Conservation (phyloP, 2,329 filamentous ascomycete species). For the Colletotrichum cereale region DNA sequence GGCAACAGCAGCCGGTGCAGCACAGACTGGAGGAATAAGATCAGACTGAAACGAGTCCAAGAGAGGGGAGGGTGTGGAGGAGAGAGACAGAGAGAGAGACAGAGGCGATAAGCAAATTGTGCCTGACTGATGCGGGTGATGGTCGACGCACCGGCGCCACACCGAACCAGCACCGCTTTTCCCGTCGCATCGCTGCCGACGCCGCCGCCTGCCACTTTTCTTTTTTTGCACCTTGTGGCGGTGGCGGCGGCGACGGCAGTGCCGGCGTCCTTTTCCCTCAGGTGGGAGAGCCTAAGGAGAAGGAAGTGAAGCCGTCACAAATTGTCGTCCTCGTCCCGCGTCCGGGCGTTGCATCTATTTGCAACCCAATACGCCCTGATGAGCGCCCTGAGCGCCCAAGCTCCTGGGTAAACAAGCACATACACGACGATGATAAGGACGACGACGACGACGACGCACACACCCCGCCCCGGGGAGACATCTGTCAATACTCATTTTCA, state of each 20-base stretch:
- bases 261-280: background rate
- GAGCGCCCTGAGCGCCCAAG: slow-evolving; percentile 5
- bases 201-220: slow-evolving; percentile 3
- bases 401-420: background rate
- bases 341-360: slow-evolving; percentile 16
- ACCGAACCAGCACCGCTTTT: slow-evolving; percentile 16
- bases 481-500: background rate
- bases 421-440: background rate
- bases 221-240: background rate
- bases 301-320: slow-evolving; percentile 11
- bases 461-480: background rate
- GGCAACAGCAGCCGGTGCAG: background rate
- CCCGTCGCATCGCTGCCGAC: background rate
- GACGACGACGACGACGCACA: background rate
- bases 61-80: background rate
- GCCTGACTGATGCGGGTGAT: slow-evolving; percentile 3
- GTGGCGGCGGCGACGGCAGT: background rate
- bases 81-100: background rate
- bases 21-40: slow-evolving; percentile 1
- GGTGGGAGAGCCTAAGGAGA: background rate
- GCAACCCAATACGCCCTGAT: background rate
- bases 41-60: slow-evolving; percentile 32
- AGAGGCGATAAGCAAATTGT: background rate
- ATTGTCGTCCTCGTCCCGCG: background rate
- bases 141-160: slow-evolving; percentile 26